Percentiles rank a stretch among this genome's conserved stretches.
Conservation (phyloP, 345 rosid species). For the Linum lewisii region DNA sequence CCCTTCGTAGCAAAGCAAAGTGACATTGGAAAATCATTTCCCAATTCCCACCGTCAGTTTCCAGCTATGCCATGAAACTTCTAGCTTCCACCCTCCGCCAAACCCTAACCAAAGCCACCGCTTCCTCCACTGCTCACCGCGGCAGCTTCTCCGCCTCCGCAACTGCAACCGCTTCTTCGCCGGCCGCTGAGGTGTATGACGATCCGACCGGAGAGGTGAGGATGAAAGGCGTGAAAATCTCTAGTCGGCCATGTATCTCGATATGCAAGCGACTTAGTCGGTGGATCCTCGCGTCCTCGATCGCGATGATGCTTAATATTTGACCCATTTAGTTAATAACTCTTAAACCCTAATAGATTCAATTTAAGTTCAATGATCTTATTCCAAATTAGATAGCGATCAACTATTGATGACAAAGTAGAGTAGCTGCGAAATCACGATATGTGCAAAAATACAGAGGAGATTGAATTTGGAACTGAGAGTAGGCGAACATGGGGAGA, state of each 20-base stretch:
- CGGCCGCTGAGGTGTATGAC: conserved; percentile 16
- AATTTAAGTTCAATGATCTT: too few species aligned
- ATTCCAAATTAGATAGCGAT: too few species aligned
- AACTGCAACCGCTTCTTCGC: conserved; percentile 8
- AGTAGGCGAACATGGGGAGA: too few species aligned
- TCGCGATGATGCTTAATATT: conserved; percentile 79
- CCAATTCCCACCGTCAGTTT: neutral
- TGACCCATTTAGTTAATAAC: too few species aligned
- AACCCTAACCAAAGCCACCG: conserved; percentile 14
- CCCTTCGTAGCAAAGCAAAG: too few species aligned
- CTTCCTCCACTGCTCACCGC: neutral
- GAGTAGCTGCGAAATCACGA: too few species aligned
- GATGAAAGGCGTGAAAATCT: conserved; percentile 64
- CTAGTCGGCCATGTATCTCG: conserved; percentile 28
- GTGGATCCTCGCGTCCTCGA: conserved; percentile 84
- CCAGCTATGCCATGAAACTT: conserved; percentile 45
- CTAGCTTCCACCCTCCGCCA: conserved; percentile 40
- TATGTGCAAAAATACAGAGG: too few species aligned
- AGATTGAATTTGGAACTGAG: too few species aligned
- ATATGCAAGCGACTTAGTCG: too few species aligned
- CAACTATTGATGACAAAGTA: too few species aligned
- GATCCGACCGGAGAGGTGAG: conserved; percentile 30
- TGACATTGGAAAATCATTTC: too few species aligned
- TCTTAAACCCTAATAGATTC: too few species aligned
- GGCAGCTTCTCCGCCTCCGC: conserved; percentile 27